These are phyloP conservation scores for Macrophomina pseudophaseolina DNA, from an alignment of 2,329 filamentous ascomycete species.

Conservation along the genomic window DNA sequence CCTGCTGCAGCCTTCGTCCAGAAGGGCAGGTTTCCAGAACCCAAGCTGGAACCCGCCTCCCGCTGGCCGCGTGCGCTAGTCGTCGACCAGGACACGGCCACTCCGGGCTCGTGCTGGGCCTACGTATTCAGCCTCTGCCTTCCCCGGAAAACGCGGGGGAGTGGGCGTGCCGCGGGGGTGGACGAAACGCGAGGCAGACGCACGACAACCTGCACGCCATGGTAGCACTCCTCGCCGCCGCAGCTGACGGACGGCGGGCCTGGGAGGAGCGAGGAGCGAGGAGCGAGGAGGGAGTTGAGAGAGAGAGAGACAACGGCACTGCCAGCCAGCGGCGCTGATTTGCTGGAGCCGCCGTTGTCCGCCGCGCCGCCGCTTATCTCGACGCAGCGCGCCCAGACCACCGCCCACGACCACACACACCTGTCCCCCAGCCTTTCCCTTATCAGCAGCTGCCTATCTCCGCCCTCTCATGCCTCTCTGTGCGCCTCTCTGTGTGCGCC, in stretches of 20 bases:
- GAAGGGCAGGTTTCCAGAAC: neutral
- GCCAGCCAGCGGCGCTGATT: neutral
- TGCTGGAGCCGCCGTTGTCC: neutral
- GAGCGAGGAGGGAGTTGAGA: too few species aligned
- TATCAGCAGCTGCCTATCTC: slow-evolving; percentile 21
- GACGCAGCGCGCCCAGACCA: neutral
- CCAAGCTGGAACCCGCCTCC: neutral
- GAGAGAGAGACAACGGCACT: too few species aligned
- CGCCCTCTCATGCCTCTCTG: neutral
- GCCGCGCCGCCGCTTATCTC: slow-evolving; percentile 8
- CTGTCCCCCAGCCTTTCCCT: neutral
- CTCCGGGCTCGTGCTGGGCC: neutral
- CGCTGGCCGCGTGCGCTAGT: too few species aligned
- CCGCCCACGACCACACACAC: neutral
- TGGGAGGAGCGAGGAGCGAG: too few species aligned
- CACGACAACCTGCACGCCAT: too few species aligned
- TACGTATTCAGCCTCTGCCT: neutral
- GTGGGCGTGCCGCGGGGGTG: too few species aligned
- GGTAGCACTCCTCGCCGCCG: too few species aligned
- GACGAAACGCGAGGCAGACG: too few species aligned
- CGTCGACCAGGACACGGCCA: too few species aligned
- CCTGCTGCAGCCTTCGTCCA: neutral
- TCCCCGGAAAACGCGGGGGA: too few species aligned
- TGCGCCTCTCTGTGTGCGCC: neutral
- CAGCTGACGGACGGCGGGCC: too few species aligned